Conservation (phyloP, 2,329 filamentous ascomycete genomes). For the Colletotrichum sp. region DNA sequence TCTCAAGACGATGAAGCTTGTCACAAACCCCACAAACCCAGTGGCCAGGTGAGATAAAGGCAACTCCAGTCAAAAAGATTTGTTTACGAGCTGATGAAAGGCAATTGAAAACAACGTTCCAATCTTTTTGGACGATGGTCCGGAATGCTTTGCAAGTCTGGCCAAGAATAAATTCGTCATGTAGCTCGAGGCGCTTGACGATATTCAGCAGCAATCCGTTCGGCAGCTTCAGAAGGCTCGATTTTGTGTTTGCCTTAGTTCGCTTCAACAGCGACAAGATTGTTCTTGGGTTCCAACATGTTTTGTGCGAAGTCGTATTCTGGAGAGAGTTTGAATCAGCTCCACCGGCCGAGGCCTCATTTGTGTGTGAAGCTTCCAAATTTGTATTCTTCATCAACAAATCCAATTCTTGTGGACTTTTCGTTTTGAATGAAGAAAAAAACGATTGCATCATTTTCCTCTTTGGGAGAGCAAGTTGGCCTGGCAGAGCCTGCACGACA, state of each 20-base stretch:
- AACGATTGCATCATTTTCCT: neutral
- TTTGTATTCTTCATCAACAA: neutral
- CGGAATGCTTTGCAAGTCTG: neutral
- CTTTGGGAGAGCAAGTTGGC: neutral
- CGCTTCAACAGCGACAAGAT: neutral
- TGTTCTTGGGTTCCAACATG: fast-evolving
- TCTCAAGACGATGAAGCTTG: neutral
- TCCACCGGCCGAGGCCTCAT: neutral
- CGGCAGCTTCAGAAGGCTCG: neutral
- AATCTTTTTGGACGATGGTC: neutral
- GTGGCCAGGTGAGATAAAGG: neutral
- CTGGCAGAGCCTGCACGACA: neutral
- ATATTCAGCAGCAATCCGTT: neutral
- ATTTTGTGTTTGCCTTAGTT: neutral
- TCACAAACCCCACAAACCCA: neutral
- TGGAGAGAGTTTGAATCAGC: too few relatives aligned
- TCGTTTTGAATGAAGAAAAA: neutral
- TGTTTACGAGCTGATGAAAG: neutral
- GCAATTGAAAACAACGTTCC: neutral
- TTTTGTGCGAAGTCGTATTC: neutral
- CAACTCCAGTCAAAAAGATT: neutral
- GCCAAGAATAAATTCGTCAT: neutral
- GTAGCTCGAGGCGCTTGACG: neutral
- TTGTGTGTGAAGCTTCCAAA: fast-evolving
- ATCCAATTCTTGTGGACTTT: fast-evolving